These are phyloP conservation scores for Fusarium sp. DNA, from an alignment of 2,329 filamentous ascomycete species.

Conservation along the genomic window DNA sequence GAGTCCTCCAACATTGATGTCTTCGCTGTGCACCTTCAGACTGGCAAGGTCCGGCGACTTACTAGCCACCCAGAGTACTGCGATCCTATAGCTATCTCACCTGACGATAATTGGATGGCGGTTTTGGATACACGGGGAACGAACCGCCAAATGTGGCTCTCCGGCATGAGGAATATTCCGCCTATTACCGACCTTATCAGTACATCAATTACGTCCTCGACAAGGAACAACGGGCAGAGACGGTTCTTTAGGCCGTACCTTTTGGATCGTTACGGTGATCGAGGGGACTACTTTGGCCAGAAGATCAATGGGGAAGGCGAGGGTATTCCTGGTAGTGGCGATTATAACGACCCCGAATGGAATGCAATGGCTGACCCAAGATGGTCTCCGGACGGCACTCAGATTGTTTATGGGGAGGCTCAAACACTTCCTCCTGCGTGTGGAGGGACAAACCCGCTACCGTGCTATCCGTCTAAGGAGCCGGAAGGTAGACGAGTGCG, in stretches of 20 bases:
- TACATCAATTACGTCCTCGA: conserved; percentile 47
- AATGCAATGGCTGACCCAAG: conserved; percentile 57
- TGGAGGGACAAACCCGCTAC: conserved; percentile 54
- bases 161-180: conserved; percentile 53
- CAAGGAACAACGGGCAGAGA: conserved; percentile 56
- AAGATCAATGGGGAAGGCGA: conserved; percentile 51
- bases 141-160: conserved; percentile 52
- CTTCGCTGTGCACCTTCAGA: conserved; percentile 52
- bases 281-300: conserved; percentile 55
- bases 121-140: conserved; percentile 55
- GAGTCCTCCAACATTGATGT: conserved; percentile 58
- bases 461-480: conserved; percentile 52
- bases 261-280: conserved; percentile 55
- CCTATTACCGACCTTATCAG: conserved; percentile 51
- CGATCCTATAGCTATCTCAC: conserved; percentile 54
- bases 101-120: conserved; percentile 54
- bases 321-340: conserved; percentile 42
- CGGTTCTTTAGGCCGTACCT: conserved; percentile 59
- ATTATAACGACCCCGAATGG: conserved; percentile 56
- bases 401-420: conserved; percentile 54
- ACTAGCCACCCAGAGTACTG: conserved; percentile 56
- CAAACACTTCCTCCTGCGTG: conserved; percentile 52
- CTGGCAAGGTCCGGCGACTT: conserved; percentile 52
- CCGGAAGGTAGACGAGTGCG: conserved; percentile 50
- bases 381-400: conserved; percentile 53